Evolutionary conservation across 345 rosid species (phyloP), one percentile per base, ranked within the genome.

Genomic region (Eucalyptus pumila): DNA sequence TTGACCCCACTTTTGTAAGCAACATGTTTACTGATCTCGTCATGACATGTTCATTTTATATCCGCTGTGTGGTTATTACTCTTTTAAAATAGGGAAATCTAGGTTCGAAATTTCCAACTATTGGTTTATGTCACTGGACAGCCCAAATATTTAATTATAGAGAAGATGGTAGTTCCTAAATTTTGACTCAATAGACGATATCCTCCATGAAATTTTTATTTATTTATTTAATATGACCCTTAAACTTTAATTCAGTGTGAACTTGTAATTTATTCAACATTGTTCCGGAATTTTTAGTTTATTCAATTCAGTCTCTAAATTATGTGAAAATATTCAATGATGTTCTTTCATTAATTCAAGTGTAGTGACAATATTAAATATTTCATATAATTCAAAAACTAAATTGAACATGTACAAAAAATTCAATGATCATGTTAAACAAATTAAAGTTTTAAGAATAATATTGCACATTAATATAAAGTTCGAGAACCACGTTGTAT

Each of bases 291-390:
- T 52, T 19, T 52, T 8, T 19, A 52, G 58, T 19, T 0, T 52
- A 52, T 52, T 52, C 56, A 52, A 2, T 52, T 19, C 0, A 0
- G 0, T 17, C 0, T 0, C 4, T 52, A 19, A 19, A 52, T 52
- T 19, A 52, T 7, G 58, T 19, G 0, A 56, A 56, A 56, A 23
- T 56, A 56, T 9, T 1, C 0, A 56, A 56, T 56, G 3, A 9
- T 1, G 12, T 56, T 52, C 0, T 19, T 52, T 19, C 10, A 52
- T 52, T 52, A 52, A 19, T 19, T 52, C 24, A 3, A 52, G 1
- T 3, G 0, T 52, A 52, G 24, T 19, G 24, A 19, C 1, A 1
- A 52, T 52, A 17, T 52, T 52, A 52, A 17, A 0, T 7, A 0
- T 51, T 17, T 3, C 0, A 52, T 52, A 4, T 23, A 23, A 1